A percentile compares a stretch with the other conserved stretches of the same genome.
Conservation (phyloP, 129 eudicot species). For the Artemisia tridentata region DNA sequence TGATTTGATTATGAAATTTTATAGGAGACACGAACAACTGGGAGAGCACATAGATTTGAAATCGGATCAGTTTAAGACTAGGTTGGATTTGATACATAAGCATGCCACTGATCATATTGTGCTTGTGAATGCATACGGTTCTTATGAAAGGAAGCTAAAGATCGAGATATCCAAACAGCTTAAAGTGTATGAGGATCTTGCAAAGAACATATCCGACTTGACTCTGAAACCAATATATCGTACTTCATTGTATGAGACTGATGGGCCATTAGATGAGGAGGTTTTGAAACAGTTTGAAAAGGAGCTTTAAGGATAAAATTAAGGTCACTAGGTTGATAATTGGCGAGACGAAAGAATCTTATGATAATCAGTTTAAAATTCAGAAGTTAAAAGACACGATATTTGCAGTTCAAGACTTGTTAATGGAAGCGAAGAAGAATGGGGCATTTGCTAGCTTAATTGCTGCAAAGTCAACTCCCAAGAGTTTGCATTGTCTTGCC, state of each 20-base stretch:
- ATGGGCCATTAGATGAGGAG: constrained; percentile 85
- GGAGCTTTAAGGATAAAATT: constrained; percentile 88
- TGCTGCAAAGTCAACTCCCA: constrained; percentile 90
- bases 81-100: constrained; percentile 60
- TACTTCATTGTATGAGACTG: constrained; percentile 57
- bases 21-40: constrained; percentile 50
- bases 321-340: constrained; percentile 77
- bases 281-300: constrained; percentile 82
- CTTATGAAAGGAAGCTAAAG: constrained; percentile 73
- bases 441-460: constrained; percentile 81
- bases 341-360: constrained; percentile 74
- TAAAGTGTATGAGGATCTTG: constrained; percentile 58
- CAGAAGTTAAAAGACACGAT: constrained; percentile 89
- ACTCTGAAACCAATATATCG: constrained; percentile 48
- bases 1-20: constrained; percentile 22
- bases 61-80: constrained; percentile 63
- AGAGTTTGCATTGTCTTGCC: constrained; percentile 95
- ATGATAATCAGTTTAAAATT: constrained; percentile 88
- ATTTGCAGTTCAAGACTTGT: constrained; percentile 84
- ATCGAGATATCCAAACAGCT: constrained; percentile 63
- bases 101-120: constrained; percentile 66
- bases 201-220: constrained; percentile 45
- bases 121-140: constrained; percentile 69
- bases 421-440: constrained; percentile 76
- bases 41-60: constrained; percentile 63